Evolutionary conservation across 192 early-diverging fungal species (phyloP), one percentile per base, ranked within the genome.

Genomic region (Backusella tarrabulga): DNA sequence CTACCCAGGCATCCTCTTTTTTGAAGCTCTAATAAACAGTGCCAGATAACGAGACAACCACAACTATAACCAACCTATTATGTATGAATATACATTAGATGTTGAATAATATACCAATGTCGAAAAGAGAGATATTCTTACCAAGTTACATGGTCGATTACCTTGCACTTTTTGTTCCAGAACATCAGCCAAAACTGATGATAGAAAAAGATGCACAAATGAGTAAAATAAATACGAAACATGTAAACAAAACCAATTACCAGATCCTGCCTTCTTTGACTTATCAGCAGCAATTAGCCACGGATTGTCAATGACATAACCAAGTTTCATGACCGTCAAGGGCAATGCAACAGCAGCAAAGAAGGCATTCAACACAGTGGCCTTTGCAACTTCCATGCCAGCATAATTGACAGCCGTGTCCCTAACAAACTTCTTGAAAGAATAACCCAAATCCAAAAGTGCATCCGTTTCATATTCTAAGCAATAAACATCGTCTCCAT

Each of bases 291-390:
- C 87, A 6, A 90, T 72, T 46, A 85, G 83, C 89, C 89, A 90
- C 29, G 89, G 89, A 68, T 90, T 87, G 69, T 88, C 87, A 73
- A 90, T 90, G 19, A 90, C 70, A 75, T 90, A 87, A 35, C 83
- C 84, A 2, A 85, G 82, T 40, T 87, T 86, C 74, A 90, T 77
- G 11, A 90, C 72, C 44, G 80, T 81, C 4, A 83, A 80, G 1
- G 89, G 89, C 14, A 90, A 52, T 8, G 85, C 80, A 6, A 90
- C 74, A 17, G 89, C 87, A 34, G 83, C 83, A 87, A 83, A 80
- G 17, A 83, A 82, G 9, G 86, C 81, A 32, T 81, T 80, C 71
- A 90, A 85, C 21, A 86, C 89, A 1, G 89, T 90, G 32, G 83
- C 80, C 36, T 81, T 76, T 12, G 87, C 81, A 6, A 86, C 86